Evolutionary conservation across 805 yeast species (phyloP), one percentile per base, ranked within the genome.

Genomic region (Candida methanosorbosa): DNA sequence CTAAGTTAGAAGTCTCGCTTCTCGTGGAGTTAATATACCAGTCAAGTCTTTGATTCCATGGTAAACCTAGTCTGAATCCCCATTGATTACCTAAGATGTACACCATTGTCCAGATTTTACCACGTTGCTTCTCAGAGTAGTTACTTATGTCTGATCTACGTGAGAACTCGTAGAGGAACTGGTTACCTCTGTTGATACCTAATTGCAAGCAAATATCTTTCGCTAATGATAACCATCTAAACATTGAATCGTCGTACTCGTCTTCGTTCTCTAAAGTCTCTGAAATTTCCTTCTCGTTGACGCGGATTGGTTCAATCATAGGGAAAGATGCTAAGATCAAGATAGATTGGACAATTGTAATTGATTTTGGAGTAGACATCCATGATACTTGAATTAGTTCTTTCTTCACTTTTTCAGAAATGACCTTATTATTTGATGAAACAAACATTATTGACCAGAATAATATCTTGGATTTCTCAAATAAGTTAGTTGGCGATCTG

Each of bases 361-460:
- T 28, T 4, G 43, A 35, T 23, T 41, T 41, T 4, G 46, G 45
- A 12, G 43, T 37, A n/a, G 32, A 29, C 18, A 41, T 26, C 43
- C 44, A 43, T 7, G 39, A 22, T n/a, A 32, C 24, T 30, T 34
- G 16, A 16, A 45, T 34, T 27, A 52, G 35, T 29, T 46, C 43
- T 22, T 33, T 27, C 9, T 47, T 33, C 7, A 53, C 27, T 30
- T 40, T 43, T 5, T 41, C 32, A 30, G 36, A 45, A 15, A 54
- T 44, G 2, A 32, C 23, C 2, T 36, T 28, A 20, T 52, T 44
- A 18, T 30, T 26, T 11, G 48, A 31, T 5, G 48, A 39, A 4
- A 51, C 36, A 29, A 38, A 52, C 12, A 52, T 43, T 12, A 54
- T 45, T 23, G 60, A 41, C 62, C 62, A 57, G 40, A 56, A 57